phyloP scores from a whole-genome alignment of 176 grass and related monocot species.

The Alopecurus myosuroides region DNA sequence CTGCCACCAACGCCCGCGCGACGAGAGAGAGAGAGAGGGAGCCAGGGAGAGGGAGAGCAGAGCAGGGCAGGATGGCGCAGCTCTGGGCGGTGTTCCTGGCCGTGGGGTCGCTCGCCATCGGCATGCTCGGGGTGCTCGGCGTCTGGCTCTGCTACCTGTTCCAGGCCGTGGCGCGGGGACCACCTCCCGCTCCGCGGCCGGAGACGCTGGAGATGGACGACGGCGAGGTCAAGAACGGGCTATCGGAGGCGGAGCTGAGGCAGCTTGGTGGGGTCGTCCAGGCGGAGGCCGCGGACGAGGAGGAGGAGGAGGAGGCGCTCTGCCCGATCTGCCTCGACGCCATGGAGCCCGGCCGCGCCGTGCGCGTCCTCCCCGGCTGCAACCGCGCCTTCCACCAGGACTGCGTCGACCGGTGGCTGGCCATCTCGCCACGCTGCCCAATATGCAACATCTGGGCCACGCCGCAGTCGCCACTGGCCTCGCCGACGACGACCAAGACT shows the following conservation, averaged over 20 bases:
- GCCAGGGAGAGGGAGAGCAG: background rate
- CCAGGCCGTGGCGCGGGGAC: constrained; percentile 35
- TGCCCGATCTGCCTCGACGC: constrained; percentile 60
- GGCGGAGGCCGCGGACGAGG: background rate
- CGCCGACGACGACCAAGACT: constrained; percentile 8
- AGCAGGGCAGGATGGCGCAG: constrained; percentile 28
- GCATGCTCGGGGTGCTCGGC: constrained; percentile 54
- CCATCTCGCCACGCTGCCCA: constrained; percentile 41
- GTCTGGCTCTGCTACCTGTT: constrained; percentile 54
- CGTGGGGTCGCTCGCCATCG: constrained; percentile 41
- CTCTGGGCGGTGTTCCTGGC: constrained; percentile 43
- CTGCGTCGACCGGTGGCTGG: constrained; percentile 56
- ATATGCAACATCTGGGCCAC: constrained; percentile 39
- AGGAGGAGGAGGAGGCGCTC: constrained; percentile 9
- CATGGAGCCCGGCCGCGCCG: constrained; percentile 38
- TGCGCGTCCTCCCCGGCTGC: constrained; percentile 58
- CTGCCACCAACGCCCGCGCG: background rate
- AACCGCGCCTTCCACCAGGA: constrained; percentile 59
- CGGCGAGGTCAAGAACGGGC: constrained; percentile 28
- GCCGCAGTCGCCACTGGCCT: background rate
- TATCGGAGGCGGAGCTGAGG: constrained; percentile 43
- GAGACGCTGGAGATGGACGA: background rate
- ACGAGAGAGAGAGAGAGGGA: background rate
- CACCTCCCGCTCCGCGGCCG: constrained; percentile 3
- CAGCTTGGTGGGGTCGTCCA: constrained; percentile 1